Evolutionary conservation across 1,284 basidiomycete genomes (phyloP), one percentile per base, ranked within the genome.

Genomic region (Malassezia brasiliensis): DNA sequence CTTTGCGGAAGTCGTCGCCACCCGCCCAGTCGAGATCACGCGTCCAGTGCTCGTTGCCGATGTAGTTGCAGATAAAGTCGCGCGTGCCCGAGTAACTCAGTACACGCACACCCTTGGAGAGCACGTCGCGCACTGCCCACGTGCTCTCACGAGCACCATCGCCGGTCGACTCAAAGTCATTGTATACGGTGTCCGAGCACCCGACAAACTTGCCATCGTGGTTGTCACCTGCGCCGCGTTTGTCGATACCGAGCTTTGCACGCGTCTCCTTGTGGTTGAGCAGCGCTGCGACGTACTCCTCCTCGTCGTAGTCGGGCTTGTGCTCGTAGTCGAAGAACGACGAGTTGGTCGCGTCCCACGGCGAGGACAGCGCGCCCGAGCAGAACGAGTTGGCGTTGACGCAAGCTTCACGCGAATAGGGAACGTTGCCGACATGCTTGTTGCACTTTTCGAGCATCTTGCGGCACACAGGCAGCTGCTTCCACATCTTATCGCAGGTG

Each of bases 61-160:
- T 37, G 44, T 56, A 66, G 61, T 74, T 74, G 62, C 72, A 74
- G 52, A 72, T 72, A 42, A 69, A 71, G 44, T 72, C 69, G 11
- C 64, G 52, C 10, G 49, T 41, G 20, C 70, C 70, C 15, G 59
- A 62, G 56, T 73, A 73, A 17, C 60, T 58, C 12, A 72, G 47
- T 17, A 74, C 72, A 10, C 70, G 56, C 1, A 71, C 62, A 37
- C 59, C 53, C 10, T 60, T 45, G 7, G 55, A 52, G 15, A 74
- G 56, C 14, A 72, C 45, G 12, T 56, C 61, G 7, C 47, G 12
- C 1, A 74, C 69, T 11, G 69, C 67, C 68, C 68, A 72, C 15
- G 64, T 70, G 11, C 62, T 65, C 12, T 68, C 66, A 5, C 62
- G 59, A 20, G 67, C 49, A 7, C 72, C 72, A 46, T 74, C 72